These are phyloP conservation scores for Puccinia polysora DNA, from an alignment of 1,284 basidiomycete species.

Conservation along the genomic window DNA sequence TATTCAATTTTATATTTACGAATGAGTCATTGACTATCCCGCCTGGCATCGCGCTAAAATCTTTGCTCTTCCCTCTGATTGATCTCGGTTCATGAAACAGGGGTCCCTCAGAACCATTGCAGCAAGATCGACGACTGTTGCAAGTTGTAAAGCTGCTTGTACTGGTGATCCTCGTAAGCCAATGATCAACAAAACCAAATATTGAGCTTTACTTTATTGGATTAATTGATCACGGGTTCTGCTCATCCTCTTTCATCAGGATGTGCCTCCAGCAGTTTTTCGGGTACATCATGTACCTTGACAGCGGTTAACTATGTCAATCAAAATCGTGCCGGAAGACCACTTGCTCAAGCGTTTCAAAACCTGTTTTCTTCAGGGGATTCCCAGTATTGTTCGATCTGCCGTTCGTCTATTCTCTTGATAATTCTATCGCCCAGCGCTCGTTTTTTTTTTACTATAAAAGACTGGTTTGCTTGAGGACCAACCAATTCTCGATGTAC, in stretches of 20 bases:
- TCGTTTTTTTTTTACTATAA: not conserved
- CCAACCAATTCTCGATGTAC: not conserved
- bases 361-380: constrained; percentile 3
- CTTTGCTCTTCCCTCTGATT: not conserved
- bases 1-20: not conserved
- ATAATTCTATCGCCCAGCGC: too few relatives aligned
- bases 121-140: constrained; percentile 3
- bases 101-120: not conserved
- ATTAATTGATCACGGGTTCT: not conserved
- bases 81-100: not conserved
- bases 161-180: not conserved
- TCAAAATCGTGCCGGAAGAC: constrained; percentile 6
- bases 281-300: not conserved
- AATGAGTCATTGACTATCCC: not conserved
- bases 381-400: constrained; percentile 12
- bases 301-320: constrained; percentile 8
- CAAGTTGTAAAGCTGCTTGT: constrained; percentile 8
- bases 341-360: constrained; percentile 21
- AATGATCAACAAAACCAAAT: not conserved
- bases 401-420: not conserved
- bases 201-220: too few relatives aligned
- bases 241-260: not conserved
- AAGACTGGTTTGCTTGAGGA: not conserved
- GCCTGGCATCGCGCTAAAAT: not conserved
- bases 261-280: constrained; percentile 9